Evolutionary conservation across 179 eudicot species (phyloP).

Genomic region (Gypsophila paniculata): DNA sequence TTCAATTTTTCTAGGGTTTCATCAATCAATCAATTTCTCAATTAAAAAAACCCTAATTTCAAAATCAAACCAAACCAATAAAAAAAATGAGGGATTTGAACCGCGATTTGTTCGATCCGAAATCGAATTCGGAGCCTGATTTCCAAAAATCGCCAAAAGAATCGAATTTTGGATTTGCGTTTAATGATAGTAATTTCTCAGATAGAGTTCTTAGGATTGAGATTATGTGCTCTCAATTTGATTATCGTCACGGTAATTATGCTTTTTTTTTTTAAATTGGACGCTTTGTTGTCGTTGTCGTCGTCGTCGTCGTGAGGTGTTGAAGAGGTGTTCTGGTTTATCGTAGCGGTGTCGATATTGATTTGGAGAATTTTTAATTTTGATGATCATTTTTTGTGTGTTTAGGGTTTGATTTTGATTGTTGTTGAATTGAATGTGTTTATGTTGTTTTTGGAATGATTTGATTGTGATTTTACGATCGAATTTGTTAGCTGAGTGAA

Average conservation of each 20-base stretch:
- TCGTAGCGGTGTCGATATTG: not conserved
- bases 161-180: conserved; percentile 66
- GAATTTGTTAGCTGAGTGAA: not conserved
- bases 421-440: not conserved
- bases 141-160: conserved; percentile 34
- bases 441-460: not conserved
- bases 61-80: not conserved
- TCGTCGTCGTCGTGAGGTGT: conserved; percentile 22
- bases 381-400: not conserved
- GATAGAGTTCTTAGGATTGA: conserved; percentile 67
- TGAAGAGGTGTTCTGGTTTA: conserved; percentile 4
- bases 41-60: not conserved
- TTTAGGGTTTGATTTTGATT: not conserved
- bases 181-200: conserved; percentile 69
- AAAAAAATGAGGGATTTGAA: conserved; percentile 46
- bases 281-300: conserved; percentile 47
- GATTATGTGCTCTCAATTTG: conserved; percentile 40
- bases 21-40: not conserved
- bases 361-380: not conserved
- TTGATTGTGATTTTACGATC: not conserved
- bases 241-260: conserved; percentile 34
- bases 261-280: conserved; percentile 77
- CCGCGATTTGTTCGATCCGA: conserved; percentile 68
- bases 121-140: conserved; percentile 58
- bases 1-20: conserved; percentile 4